phyloP scores from a whole-genome alignment of 2,329 filamentous ascomycete genomes.

The Dryadomyces quercivorus region DNA sequence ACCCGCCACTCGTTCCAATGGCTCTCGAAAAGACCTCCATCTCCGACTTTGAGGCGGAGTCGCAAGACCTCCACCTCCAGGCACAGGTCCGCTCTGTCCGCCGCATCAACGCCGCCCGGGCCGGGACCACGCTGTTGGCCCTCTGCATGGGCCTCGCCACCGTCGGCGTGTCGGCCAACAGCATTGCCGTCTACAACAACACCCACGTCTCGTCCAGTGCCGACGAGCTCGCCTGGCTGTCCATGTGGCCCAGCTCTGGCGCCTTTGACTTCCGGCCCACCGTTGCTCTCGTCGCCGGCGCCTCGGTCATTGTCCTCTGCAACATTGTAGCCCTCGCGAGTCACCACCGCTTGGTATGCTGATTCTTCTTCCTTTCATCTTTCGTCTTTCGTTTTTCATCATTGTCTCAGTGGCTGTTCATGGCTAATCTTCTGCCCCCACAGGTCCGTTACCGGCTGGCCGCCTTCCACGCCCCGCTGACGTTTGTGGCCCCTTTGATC shows the following conservation, averaged over 20 bases:
- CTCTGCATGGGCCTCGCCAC: constrained; percentile 38
- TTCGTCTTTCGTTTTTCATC: not conserved
- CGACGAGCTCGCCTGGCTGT: constrained; percentile 28
- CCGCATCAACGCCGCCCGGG: constrained; percentile 29
- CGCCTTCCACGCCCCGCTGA: constrained; percentile 22
- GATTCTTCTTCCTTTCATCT: not conserved
- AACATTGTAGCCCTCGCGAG: constrained; percentile 36
- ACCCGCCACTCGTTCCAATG: too few species aligned
- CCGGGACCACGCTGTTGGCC: constrained; percentile 36
- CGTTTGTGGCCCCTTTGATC: constrained; percentile 27
- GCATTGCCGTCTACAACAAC: constrained; percentile 40
- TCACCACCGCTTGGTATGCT: constrained; percentile 38
- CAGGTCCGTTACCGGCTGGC: constrained; percentile 26
- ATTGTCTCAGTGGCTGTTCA: too few species aligned
- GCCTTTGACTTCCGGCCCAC: constrained; percentile 45
- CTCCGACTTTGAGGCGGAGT: constrained; percentile 38
- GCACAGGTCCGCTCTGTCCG: constrained; percentile 26
- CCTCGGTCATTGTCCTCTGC: constrained; percentile 34
- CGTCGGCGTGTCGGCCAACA: constrained; percentile 41
- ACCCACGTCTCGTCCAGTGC: constrained; percentile 30
- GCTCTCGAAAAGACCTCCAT: constrained; percentile 12
- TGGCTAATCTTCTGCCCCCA: too few species aligned
- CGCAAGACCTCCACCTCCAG: constrained; percentile 24
- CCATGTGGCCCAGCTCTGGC: constrained; percentile 40
- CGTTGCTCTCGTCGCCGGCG: constrained; percentile 39